A percentile compares a stretch with the other conserved stretches of the same genome.
Conservation (phyloP, 306 rosid genomes). For the Acmispon strigosus region DNA sequence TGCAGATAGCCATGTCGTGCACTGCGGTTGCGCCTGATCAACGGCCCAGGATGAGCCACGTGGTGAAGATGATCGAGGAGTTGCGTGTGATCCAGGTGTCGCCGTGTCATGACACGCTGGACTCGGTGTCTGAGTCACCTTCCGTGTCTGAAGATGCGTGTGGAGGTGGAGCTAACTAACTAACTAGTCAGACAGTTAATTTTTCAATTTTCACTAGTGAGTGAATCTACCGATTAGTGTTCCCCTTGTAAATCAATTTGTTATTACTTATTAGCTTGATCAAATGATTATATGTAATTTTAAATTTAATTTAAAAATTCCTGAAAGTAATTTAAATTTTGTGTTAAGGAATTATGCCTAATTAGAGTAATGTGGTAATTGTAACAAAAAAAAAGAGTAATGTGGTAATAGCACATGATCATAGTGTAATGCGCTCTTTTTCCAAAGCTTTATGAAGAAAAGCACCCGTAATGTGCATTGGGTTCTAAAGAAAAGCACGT, state of each 20-base stretch:
- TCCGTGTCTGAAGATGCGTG: slow-evolving; percentile 53
- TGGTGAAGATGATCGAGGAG: slow-evolving; percentile 73
- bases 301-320: too few species aligned
- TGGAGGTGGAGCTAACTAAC: slow-evolving; percentile 1
- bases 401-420: not conserved
- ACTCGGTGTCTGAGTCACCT: slow-evolving; percentile 50
- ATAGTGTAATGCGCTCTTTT: too few species aligned
- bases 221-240: not conserved
- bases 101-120: slow-evolving; percentile 43
- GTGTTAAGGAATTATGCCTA: not conserved
- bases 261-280: too few species aligned
- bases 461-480: too few species aligned
- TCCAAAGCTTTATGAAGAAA: too few species aligned
- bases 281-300: too few species aligned
- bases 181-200: too few species aligned
- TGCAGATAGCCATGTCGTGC: slow-evolving; percentile 66
- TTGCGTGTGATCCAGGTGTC: slow-evolving; percentile 53
- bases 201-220: too few species aligned
- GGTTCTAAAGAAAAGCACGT: too few species aligned
- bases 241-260: slow-evolving; percentile 16
- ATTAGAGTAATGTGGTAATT: not conserved
- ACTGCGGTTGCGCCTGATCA: slow-evolving; percentile 48
- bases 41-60: slow-evolving; percentile 82
- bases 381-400: too few species aligned
- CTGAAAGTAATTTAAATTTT: too few species aligned